These are phyloP conservation scores for Rhodomyrtus psidioides DNA, from an alignment of 441 rosid species.

Conservation along the genomic window DNA sequence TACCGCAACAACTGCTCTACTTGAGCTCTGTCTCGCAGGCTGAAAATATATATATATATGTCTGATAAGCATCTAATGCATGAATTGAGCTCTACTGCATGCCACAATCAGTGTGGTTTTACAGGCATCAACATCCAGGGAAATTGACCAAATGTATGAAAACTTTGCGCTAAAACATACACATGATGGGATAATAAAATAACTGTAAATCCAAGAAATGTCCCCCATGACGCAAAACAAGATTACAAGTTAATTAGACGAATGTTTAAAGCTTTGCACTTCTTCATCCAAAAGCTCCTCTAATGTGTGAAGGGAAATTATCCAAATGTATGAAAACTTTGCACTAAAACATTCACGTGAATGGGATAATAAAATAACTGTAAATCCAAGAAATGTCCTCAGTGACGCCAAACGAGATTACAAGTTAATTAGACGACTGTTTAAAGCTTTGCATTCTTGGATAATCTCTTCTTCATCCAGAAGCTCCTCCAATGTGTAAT, in stretches of 20 bases:
- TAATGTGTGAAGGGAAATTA: background rate
- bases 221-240: too few species aligned
- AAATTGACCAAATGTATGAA: background rate
- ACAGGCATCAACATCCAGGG: background rate
- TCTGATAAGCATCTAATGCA: background rate
- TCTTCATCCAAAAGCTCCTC: too few species aligned
- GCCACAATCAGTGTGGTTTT: background rate
- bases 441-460: too few species aligned
- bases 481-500: constrained; percentile 8
- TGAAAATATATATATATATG: constrained; percentile 17
- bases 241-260: too few species aligned
- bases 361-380: background rate
- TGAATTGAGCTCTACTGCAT: background rate
- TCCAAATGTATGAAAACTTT: background rate
- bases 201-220: background rate
- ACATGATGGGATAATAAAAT: background rate
- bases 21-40: constrained; percentile 35
- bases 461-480: too few species aligned
- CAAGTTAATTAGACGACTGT: too few species aligned
- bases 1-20: constrained; percentile 54
- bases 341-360: background rate
- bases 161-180: background rate
- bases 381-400: background rate
- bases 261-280: too few species aligned
- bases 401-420: too few species aligned